These are phyloP conservation scores for Wickerhamomyces sp. DNA, from an alignment of 1,139 yeast genomes.

Conservation along the genomic window DNA sequence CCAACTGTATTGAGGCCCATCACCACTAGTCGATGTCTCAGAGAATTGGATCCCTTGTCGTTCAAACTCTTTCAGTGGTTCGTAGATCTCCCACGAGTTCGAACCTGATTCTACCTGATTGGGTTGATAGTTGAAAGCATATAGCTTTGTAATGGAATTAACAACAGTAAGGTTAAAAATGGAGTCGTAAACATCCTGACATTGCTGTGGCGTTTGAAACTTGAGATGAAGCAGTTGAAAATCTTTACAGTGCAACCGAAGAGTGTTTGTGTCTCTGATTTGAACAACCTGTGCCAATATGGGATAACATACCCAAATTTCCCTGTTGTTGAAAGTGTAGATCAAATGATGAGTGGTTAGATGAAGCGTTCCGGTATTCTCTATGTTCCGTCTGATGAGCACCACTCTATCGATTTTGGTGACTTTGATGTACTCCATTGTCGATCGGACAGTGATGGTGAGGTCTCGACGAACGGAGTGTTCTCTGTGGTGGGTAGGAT, in stretches of 20 bases:
- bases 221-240: conserved; percentile 82
- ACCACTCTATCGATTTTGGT: conserved; percentile 63
- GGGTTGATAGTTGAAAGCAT: conserved; percentile 67
- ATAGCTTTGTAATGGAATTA: conserved; percentile 49
- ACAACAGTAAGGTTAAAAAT: conserved; percentile 62
- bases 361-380: conserved; percentile 64
- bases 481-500: no score
- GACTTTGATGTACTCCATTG: conserved; percentile 54
- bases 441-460: no score
- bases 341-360: conserved; percentile 85
- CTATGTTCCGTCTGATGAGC: conserved; percentile 64
- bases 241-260: conserved; percentile 78
- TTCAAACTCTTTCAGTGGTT: conserved; percentile 56
- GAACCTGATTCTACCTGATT: conserved; percentile 46
- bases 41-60: conserved; percentile 50
- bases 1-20: conserved; percentile 44
- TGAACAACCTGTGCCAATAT: conserved; percentile 39
- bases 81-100: conserved; percentile 72
- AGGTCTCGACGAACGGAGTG: no score
- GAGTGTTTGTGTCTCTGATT: conserved; percentile 44
- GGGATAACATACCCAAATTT: conserved; percentile 93
- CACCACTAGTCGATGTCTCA: conserved; percentile 5
- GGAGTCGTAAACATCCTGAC: conserved; percentile 69
- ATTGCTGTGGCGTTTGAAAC: conserved; percentile 52
- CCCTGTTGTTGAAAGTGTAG: conserved; percentile 50